Evolutionary conservation across 2,329 filamentous ascomycete genomes (phyloP).

Genomic region (Cytospora piceicola): DNA sequence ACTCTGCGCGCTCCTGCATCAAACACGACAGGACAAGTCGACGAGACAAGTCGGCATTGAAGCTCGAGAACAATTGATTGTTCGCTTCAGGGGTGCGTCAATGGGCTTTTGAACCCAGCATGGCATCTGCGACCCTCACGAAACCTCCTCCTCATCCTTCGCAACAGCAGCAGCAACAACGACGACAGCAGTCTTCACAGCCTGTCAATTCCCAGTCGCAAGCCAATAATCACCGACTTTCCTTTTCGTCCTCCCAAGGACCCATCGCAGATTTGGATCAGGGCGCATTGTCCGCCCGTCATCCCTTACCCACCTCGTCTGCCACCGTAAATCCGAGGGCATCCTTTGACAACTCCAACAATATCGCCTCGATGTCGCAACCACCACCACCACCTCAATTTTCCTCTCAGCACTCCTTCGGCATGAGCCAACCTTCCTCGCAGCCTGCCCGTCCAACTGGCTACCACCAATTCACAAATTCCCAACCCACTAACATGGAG

Average conservation of each 20-base stretch:
- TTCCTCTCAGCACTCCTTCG: constrained; percentile 60
- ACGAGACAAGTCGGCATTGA: neutral
- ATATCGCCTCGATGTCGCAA: constrained; percentile 33
- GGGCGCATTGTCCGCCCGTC: neutral
- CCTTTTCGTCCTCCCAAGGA: constrained; percentile 31
- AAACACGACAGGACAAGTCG: neutral
- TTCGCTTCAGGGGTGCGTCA: constrained; percentile 15
- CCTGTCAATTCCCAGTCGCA: constrained; percentile 30
- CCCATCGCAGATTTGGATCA: neutral
- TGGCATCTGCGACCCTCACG: constrained; percentile 46
- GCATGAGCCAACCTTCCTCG: constrained; percentile 58
- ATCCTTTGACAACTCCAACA: constrained; percentile 30
- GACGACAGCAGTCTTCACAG: constrained; percentile 18
- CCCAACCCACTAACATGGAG: constrained; percentile 37
- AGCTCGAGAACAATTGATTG: constrained; percentile 28
- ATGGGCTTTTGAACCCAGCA: constrained; percentile 32
- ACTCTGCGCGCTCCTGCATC: neutral
- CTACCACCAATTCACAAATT: constrained; percentile 48
- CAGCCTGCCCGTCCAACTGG: constrained; percentile 44
- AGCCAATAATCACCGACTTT: constrained; percentile 30
- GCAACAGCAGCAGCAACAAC: neutral
- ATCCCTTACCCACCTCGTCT: constrained; percentile 23
- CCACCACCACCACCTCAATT: constrained; percentile 49
- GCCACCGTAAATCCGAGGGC: constrained; percentile 5
- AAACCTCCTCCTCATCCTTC: constrained; percentile 32